Percentiles rank a stretch among this genome's conserved stretches.
phyloP scores from a whole-genome alignment of 164 flowering plant genomes.

The Warburgia ugandensis region DNA sequence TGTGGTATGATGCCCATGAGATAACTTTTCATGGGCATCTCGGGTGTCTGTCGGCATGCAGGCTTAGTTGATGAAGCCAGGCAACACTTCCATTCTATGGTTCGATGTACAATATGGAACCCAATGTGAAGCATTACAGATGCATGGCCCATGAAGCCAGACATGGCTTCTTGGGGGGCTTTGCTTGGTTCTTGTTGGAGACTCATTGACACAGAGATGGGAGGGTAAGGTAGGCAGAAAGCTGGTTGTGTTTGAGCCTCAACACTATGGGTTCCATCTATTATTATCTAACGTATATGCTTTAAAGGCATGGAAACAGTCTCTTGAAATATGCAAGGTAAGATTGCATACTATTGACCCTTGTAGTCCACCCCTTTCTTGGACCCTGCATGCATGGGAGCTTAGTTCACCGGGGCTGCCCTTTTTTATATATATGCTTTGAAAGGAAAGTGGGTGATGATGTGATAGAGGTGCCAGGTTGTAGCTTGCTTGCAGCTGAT shows the following conservation, averaged over 20 bases:
- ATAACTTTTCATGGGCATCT: constrained; percentile 41
- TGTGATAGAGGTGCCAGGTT: constrained; percentile 28
- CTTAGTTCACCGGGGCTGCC: too few species aligned
- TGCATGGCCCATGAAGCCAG: constrained; percentile 47
- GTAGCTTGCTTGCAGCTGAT: constrained; percentile 33
- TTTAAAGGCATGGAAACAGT: too few species aligned
- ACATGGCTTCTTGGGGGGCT: constrained; percentile 45
- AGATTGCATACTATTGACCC: too few species aligned
- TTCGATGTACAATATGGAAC: constrained; percentile 21
- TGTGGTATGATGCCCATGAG: constrained; percentile 26
- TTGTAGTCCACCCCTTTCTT: too few species aligned
- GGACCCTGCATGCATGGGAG: too few species aligned
- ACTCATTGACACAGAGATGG: constrained; percentile 30
- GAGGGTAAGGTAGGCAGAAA: constrained; percentile 31
- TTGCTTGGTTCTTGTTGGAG: constrained; percentile 40
- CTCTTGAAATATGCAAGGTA: too few species aligned
- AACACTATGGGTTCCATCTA: constrained; percentile 39
- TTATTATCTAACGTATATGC: constrained; percentile 36
- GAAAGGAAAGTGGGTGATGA: constrained; percentile 32
- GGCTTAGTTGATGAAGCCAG: constrained; percentile 39
- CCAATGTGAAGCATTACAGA: constrained; percentile 40
- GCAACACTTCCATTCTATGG: constrained; percentile 28
- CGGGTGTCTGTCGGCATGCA: constrained; percentile 39
- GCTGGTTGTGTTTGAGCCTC: constrained; percentile 33
- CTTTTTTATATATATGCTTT: too few species aligned